Evolutionary conservation across 192 early-diverging fungal genomes (phyloP), one percentile per base, ranked within the genome.

Genomic region (Physocladia obscura): DNA sequence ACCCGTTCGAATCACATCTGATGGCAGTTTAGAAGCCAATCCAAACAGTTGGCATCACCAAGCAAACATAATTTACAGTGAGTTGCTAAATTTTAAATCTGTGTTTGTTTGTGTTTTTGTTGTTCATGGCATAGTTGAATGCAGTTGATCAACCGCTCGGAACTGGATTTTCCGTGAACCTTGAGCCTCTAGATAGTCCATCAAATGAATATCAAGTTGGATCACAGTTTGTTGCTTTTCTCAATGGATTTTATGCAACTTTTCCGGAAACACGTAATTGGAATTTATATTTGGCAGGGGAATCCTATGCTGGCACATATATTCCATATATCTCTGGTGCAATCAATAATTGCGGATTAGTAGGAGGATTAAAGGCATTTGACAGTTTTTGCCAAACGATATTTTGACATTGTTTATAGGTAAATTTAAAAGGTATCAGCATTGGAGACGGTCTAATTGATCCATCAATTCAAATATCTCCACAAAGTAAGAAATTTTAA

Each of bases 231-330:
- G 17, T 70, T 1, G 56, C 38, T 2, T 81, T 81, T 63, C 54
- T 79, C 40, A 62, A 63, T 39, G 61, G 58, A 31, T 81, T 80
- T 40, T 76, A 77, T 44, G 49, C 31, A 5, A 61, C 54, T 15
- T 81, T 81, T 62, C 79, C 79, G 47, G 30, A 71, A 36, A 44
- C 63, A 30, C 19, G 29, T n/a, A 40, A 52, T 2, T 76, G 62
- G 70, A 62, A 75, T 38, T 52, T 81, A 35, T 73, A 77, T 38
- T 40, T 81, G n/a, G 68, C 74, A 8, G 79, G 79, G n/a, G 79
- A 81, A 55, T 62, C 56, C 35, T 81, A 74, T 35, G 79, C 79
- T 6, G 79, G 79, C 0, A 47, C 56, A 2, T 80, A 80, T 49
- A 77, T 80, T 36, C 79, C 79, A 21, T 80, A 75, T 62, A 80